These are phyloP conservation scores for Geotrichum klebahnii DNA, from an alignment of 1,139 yeast genomes.

Conservation along the genomic window DNA sequence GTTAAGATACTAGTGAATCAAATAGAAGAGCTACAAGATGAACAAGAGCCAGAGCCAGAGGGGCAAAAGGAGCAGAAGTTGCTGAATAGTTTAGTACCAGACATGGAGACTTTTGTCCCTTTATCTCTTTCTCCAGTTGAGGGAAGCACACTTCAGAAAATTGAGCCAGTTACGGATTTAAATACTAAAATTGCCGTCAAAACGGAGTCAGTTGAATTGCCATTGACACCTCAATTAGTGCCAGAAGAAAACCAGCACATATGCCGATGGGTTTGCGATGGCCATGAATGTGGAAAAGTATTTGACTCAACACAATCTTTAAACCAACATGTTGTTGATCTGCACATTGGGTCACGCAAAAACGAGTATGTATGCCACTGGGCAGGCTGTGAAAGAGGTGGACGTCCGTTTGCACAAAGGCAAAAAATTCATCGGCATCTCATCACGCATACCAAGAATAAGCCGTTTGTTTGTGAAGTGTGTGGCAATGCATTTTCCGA, in stretches of 20 bases:
- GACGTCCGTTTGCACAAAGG: conserved; percentile 61
- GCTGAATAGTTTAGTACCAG: too few species aligned
- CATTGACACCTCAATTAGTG: background rate
- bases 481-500: conserved; percentile 72
- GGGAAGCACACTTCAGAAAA: too few species aligned
- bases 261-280: conserved; percentile 47
- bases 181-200: too few species aligned
- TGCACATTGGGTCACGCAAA: conserved; percentile 72
- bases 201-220: too few species aligned
- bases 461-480: conserved; percentile 64
- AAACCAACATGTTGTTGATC: conserved; percentile 62
- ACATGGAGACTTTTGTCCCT: too few species aligned
- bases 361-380: conserved; percentile 68
- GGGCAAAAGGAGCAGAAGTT: too few species aligned
- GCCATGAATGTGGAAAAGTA: conserved; percentile 45
- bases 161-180: too few species aligned
- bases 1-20: too few species aligned
- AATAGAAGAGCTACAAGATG: too few species aligned
- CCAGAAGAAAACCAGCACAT: conserved; percentile 30
- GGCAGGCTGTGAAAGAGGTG: conserved; percentile 68
- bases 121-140: too few species aligned
- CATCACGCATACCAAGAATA: conserved; percentile 80
- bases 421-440: conserved; percentile 84
- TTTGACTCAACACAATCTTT: conserved; percentile 57
- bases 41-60: too few species aligned